These are phyloP conservation scores for Carex parvula DNA, from an alignment of 176 grass and related monocot species.

Conservation along the genomic window DNA sequence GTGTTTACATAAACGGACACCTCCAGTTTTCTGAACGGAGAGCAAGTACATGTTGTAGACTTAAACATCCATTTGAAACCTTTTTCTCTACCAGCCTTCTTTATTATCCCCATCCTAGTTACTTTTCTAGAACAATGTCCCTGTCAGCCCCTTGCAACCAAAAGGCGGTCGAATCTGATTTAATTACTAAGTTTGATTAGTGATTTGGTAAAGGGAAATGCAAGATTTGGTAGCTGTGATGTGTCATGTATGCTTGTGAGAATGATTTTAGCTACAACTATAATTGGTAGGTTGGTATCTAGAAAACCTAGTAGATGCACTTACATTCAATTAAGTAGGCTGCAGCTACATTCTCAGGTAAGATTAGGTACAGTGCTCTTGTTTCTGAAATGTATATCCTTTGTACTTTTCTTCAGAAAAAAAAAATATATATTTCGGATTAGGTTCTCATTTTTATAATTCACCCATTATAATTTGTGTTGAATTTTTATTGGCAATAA, in stretches of 20 bases:
- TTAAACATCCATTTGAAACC: constrained; percentile 7
- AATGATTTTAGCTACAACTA: not conserved
- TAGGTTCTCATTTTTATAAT: not conserved
- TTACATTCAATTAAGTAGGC: constrained; percentile 12
- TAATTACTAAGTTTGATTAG: constrained; percentile 2
- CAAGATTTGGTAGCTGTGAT: constrained; percentile 22
- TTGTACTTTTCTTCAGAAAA: not conserved
- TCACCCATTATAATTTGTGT: not conserved
- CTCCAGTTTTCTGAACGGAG: not conserved
- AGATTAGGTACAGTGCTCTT: not conserved
- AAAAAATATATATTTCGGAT: not conserved
- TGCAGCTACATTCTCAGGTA: not conserved
- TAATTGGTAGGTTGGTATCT: constrained; percentile 17
- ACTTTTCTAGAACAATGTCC: constrained; percentile 19
- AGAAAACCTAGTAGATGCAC: not conserved
- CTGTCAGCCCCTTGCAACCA: not conserved
- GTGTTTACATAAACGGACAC: not conserved
- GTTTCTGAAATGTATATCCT: not conserved
- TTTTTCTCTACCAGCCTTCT: constrained; percentile 1
- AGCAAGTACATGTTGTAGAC: not conserved
- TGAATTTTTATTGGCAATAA: not conserved
- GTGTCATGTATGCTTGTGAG: constrained; percentile 4
- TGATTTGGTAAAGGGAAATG: constrained; percentile 13
- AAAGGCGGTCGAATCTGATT: not conserved
- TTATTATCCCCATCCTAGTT: constrained; percentile 8